Conservation (phyloP, 352 stramenopile species). For the Phytophthora tentaculata region DNA sequence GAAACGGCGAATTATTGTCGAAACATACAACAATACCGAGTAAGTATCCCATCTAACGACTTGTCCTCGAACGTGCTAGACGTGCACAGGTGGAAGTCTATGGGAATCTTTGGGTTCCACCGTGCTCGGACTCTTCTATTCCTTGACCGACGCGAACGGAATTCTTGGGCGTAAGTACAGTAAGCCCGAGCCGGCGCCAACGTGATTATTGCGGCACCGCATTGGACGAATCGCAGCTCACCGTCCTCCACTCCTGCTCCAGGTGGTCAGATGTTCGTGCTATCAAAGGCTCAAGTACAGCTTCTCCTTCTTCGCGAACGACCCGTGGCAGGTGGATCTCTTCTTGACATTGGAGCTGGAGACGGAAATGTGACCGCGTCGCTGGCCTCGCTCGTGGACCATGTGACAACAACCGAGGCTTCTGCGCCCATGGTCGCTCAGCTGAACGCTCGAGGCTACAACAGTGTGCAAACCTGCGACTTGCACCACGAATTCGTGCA, state of each 20-base stretch:
- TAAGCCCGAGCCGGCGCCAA: conserved; percentile 15
- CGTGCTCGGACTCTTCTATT: conserved; percentile 82
- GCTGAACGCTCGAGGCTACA: conserved; percentile 78
- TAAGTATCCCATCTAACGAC: neutral
- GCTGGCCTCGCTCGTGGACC: conserved; percentile 76
- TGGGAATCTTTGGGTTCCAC: conserved; percentile 73
- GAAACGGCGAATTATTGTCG: neutral
- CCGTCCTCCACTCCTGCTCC: conserved; percentile 15
- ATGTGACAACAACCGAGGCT: conserved; percentile 77
- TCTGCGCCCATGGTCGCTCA: conserved; percentile 82
- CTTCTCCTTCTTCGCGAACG: conserved; percentile 61
- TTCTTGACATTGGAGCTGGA: conserved; percentile 85
- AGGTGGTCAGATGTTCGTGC: conserved; percentile 91
- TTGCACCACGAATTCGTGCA: conserved; percentile 73
- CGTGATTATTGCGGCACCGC: conserved; percentile 14
- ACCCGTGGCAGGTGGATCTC: conserved; percentile 34
- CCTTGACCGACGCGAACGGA: conserved; percentile 82
- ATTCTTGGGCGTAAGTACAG: conserved; percentile 82
- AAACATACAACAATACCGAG: neutral
- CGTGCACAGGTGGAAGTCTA: conserved; percentile 73
- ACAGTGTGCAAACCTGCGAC: conserved; percentile 76
- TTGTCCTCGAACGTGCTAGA: conserved; percentile 41
- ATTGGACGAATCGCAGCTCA: conserved; percentile 22
- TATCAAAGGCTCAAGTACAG: conserved; percentile 76
- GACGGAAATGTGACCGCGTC: conserved; percentile 85